A percentile compares a stretch with the other conserved stretches of the same genome.
These are phyloP conservation scores for Deinandra increscens DNA, from an alignment of 129 eudicot species.

Conservation along the genomic window DNA sequence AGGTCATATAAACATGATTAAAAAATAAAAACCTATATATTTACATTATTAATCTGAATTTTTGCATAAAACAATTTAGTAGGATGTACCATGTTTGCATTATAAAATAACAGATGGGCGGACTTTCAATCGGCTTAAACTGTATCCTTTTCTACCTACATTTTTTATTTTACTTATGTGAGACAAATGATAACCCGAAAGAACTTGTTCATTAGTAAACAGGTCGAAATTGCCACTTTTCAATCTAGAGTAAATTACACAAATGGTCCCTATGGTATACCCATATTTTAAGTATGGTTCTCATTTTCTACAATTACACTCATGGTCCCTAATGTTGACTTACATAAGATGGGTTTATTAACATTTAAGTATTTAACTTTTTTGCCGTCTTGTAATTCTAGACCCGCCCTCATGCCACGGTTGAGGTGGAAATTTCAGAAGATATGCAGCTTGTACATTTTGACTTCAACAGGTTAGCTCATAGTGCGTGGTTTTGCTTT, in stretches of 20 bases:
- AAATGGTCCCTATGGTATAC: too few species aligned
- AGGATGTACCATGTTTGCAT: too few species aligned
- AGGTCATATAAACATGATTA: background rate
- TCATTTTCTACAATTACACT: too few species aligned
- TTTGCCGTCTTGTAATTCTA: slow-evolving; percentile 27
- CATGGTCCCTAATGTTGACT: too few species aligned
- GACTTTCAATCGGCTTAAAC: background rate
- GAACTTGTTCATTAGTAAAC: background rate
- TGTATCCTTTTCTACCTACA: too few species aligned
- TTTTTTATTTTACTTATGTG: background rate
- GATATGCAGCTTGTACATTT: slow-evolving; percentile 94
- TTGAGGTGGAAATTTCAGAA: slow-evolving; percentile 90
- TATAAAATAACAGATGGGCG: too few species aligned
- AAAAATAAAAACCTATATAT: background rate
- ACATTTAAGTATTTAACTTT: background rate
- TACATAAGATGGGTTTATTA: background rate
- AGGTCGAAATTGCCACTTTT: background rate
- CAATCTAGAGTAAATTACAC: too few species aligned
- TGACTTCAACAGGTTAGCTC: slow-evolving; percentile 80
- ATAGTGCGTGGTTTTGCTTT: background rate
- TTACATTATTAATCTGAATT: background rate
- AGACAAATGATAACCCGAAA: background rate
- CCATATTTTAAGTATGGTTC: too few species aligned
- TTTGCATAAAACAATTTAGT: background rate
- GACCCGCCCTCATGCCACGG: slow-evolving; percentile 93